Conservation (phyloP, 2,329 filamentous ascomycete genomes). For the Fusarium goolgardi region DNA sequence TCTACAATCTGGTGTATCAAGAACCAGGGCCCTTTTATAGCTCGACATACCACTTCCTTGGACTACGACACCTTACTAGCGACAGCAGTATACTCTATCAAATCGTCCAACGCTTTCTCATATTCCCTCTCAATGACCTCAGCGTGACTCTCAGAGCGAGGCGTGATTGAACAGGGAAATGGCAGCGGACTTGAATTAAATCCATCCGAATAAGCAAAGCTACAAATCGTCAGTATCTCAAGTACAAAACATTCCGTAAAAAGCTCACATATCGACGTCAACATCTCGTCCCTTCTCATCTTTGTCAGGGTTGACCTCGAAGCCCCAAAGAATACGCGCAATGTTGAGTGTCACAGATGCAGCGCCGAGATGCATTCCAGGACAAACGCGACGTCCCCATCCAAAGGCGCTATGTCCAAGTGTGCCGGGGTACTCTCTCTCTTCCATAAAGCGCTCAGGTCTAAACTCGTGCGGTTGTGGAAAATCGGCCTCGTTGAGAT, state of each 20-base stretch:
- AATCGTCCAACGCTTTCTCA: conserved; percentile 38
- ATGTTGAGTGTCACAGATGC: conserved; percentile 61
- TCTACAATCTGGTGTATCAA: no score
- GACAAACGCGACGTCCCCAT: conserved; percentile 56
- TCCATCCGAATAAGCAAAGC: conserved; percentile 56
- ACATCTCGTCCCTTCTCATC: conserved; percentile 48
- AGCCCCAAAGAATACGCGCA: conserved; percentile 65
- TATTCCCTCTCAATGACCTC: conserved; percentile 51
- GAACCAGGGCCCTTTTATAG: no score
- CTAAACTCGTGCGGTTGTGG: conserved; percentile 55
- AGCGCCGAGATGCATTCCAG: conserved; percentile 63
- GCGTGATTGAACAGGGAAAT: conserved; percentile 55
- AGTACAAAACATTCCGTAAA: accelerated
- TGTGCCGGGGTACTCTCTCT: conserved; percentile 52
- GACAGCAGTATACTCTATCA: conserved; percentile 46
- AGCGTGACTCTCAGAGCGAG: conserved; percentile 50
- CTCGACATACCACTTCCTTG: accelerated
- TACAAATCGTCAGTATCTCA: conserved; percentile 24
- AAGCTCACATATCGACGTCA: conserved; percentile 55
- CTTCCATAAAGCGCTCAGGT: conserved; percentile 52
- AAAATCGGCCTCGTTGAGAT: conserved; percentile 56
- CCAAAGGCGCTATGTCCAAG: conserved; percentile 56
- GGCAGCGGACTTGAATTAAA: conserved; percentile 58
- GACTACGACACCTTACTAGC: conserved; percentile 26
- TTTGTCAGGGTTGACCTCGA: conserved; percentile 53